phyloP scores from a whole-genome alignment of 352 stramenopile genomes.

The Thalassiosira mediterranea region DNA sequence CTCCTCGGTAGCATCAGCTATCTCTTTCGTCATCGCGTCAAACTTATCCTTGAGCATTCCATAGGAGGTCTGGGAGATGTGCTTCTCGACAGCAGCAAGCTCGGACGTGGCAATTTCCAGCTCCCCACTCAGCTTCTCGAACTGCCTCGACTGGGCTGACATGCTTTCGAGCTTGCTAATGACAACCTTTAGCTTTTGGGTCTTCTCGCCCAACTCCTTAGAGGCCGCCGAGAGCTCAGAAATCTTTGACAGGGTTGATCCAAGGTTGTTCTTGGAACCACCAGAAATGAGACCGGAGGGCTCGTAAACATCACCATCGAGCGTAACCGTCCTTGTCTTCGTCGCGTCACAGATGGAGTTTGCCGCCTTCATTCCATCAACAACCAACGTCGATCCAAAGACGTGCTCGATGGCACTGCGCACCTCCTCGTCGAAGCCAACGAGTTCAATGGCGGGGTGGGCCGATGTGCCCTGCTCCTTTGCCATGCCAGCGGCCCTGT shows the following conservation, averaged over 20 bases:
- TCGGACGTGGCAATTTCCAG: constrained; percentile 83
- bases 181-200: constrained; percentile 50
- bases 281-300: constrained; percentile 94
- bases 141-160: constrained; percentile 60
- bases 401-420: constrained; percentile 96
- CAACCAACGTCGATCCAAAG: constrained; percentile 98
- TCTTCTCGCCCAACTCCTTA: constrained; percentile 57
- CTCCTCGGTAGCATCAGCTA: constrained; percentile 67
- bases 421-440: constrained; percentile 96
- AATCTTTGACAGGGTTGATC: constrained; percentile 75
- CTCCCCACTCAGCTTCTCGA: constrained; percentile 85
- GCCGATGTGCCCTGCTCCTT: constrained; percentile 89
- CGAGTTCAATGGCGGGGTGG: constrained; percentile 93
- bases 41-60: constrained; percentile 80
- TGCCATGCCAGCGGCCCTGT: constrained; percentile 87
- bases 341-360: constrained; percentile 88
- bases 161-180: constrained; percentile 62
- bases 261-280: constrained; percentile 79
- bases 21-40: constrained; percentile 71
- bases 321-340: constrained; percentile 94
- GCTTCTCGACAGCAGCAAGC: constrained; percentile 76
- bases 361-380: constrained; percentile 93
- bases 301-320: constrained; percentile 98
- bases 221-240: constrained; percentile 67
- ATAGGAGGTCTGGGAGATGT: constrained; percentile 81